Conservation (phyloP, 495 filamentous ascomycete species). For the Daldinia vernicosa region DNA sequence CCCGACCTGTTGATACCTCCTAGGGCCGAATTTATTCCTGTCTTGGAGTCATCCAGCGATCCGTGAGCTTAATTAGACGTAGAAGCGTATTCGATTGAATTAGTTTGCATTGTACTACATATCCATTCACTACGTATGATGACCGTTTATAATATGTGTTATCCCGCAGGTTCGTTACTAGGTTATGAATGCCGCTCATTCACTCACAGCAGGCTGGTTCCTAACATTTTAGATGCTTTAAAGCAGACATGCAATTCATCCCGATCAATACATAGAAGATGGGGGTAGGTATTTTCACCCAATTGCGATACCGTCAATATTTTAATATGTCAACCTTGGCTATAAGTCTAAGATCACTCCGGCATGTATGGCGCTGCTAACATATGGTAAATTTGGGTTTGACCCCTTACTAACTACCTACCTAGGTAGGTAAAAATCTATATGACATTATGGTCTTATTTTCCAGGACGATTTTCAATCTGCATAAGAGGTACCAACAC, state of each 20-base stretch:
- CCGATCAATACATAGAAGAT: background rate
- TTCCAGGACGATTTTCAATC: background rate
- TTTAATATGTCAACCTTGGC: background rate
- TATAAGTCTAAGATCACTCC: background rate
- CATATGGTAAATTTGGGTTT: background rate
- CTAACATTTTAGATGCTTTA: background rate
- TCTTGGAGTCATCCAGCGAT: conserved; percentile 6
- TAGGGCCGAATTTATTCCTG: conserved; percentile 10
- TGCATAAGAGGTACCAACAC: background rate
- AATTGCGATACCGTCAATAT: background rate
- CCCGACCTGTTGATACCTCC: conserved; percentile 10
- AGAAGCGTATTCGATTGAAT: background rate
- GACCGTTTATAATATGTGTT: background rate
- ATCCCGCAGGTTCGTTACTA: background rate
- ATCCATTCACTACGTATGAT: background rate
- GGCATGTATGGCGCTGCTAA: background rate
- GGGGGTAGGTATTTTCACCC: background rate
- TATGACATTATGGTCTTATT: background rate
- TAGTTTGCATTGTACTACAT: background rate
- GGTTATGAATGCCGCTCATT: background rate
- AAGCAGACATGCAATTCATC: background rate
- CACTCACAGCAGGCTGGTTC: background rate
- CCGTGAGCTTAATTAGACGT: conserved; percentile 36
- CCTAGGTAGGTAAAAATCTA: background rate
- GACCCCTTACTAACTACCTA: background rate